Percentiles rank a stretch among this genome's conserved stretches.
Conservation (phyloP, 2,329 filamentous ascomycete genomes). For the Chaetomiaceae sp. region DNA sequence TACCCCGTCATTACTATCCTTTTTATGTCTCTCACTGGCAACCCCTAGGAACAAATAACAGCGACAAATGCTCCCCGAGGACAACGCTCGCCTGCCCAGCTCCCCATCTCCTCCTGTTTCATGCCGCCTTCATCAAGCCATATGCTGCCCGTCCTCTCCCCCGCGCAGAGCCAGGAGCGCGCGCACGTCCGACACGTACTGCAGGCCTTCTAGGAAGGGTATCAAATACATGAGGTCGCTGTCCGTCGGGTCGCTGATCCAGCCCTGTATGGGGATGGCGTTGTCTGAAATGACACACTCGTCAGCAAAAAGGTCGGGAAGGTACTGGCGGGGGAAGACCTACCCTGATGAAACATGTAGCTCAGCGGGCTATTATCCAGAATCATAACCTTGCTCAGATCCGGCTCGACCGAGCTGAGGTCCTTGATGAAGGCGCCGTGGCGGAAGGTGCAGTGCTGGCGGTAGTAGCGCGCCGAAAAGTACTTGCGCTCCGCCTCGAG, state of each 20-base stretch:
- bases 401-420: conserved; percentile 89
- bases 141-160: conserved; percentile 69
- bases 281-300: conserved; percentile 66
- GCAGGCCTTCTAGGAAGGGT: conserved; percentile 85
- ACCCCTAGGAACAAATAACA: no score
- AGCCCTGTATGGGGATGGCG: conserved; percentile 97
- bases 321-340: conserved; percentile 28
- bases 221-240: conserved; percentile 91
- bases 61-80: neutral
- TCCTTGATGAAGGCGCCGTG: conserved; percentile 99
- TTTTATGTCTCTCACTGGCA: no score
- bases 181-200: conserved; percentile 94
- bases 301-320: neutral
- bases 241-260: conserved; percentile 98
- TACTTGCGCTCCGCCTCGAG: conserved; percentile 94
- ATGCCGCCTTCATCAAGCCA: conserved; percentile 34
- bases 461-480: conserved; percentile 89
- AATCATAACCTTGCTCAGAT: conserved; percentile 97
- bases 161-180: conserved; percentile 83
- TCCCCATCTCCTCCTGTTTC: neutral
- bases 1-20: no score
- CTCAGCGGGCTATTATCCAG: conserved; percentile 97
- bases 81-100: neutral
- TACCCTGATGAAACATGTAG: conserved; percentile 98
- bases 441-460: conserved; percentile 93